Base-by-base conservation (phyloP, 176 grass and related monocot species). In the Leersia perrieri region DNA sequence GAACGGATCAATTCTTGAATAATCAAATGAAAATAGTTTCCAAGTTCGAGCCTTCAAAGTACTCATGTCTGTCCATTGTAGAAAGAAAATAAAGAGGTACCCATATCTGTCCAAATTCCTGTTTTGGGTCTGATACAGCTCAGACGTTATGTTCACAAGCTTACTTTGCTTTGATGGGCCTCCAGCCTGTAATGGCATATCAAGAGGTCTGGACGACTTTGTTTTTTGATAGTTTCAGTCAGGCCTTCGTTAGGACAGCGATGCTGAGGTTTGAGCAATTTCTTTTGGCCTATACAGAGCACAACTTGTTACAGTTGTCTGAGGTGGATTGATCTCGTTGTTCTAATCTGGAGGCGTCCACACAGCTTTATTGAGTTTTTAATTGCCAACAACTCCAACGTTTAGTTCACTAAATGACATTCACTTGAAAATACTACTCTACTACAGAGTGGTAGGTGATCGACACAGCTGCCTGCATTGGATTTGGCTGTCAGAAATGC, bases 11-110 rank as follows among this genome's bases (percentile, higher is more conserved):
- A 62, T 40, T 76, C 7, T 57, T 64, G 40, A 2, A 20, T 73
- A 32, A 66, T 65, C 5, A 55, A 36, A 33, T 32, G 25, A 18
- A 78, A 85, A 78, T 51, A 77, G 63, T 70, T 33, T 38, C 12
- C 6, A 4, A 7, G 39, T 49, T 73, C 5, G 5, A 29, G 33
- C 7, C 15, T 25, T 58, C n/a, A 9, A 58, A 9, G 53, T 58
- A 2, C 53, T 25, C 53, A 9, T 44, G 41, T 44, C 13, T 44
- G 12, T 15, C 41, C 41, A 44, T 44, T 13, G 41, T 13, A 44
- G 41, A 44, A 44, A 44, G 41, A 41, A 44, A 44, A 44, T 7
- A 15, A 14, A 44, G 41, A 44, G 12, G 8, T 41, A 12, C 41
- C 15, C 12, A 5, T 44, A 44, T 15, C 41, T 44, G 41, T 44